These are phyloP conservation scores for Haematococcus lacustris DNA, from an alignment of 139 green algal species.

Conservation along the genomic window DNA sequence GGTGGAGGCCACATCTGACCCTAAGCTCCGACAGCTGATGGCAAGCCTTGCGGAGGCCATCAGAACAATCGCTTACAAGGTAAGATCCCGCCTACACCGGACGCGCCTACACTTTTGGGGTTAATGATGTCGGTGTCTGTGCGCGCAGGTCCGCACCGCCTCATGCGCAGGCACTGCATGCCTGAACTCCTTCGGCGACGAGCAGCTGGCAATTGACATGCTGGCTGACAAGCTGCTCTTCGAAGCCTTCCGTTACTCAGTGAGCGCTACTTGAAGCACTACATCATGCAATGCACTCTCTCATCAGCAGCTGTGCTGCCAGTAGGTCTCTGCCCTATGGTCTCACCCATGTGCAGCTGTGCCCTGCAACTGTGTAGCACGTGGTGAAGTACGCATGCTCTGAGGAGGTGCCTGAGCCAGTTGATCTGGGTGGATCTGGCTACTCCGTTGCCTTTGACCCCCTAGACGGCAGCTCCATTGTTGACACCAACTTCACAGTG, in stretches of 20 bases:
- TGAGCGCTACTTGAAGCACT: too few relatives aligned
- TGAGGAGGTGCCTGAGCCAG: constrained; percentile 88
- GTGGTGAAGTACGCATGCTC: constrained; percentile 84
- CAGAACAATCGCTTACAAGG: constrained; percentile 92
- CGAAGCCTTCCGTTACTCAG: constrained; percentile 78
- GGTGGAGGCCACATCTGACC: constrained; percentile 69
- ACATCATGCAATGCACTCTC: too few relatives aligned
- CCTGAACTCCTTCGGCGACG: constrained; percentile 93
- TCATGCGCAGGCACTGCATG: constrained; percentile 80
- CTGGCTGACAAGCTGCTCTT: constrained; percentile 93
- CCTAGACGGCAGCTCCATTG: constrained; percentile 89
- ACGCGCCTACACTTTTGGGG: too few relatives aligned
- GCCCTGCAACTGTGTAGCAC: constrained; percentile 31
- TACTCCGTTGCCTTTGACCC: constrained; percentile 92
- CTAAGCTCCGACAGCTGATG: constrained; percentile 85
- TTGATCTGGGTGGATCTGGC: constrained; percentile 72
- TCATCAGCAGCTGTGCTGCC: too few relatives aligned
- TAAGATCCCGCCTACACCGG: too few relatives aligned
- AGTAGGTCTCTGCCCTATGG: not conserved
- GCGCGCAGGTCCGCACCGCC: constrained; percentile 72
- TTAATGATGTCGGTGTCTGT: too few relatives aligned
- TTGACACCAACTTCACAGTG: constrained; percentile 95
- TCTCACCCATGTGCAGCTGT: not conserved
- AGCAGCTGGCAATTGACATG: constrained; percentile 91
- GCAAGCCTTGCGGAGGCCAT: constrained; percentile 85